These are phyloP conservation scores for Grifola frondosa DNA, from an alignment of 1,284 basidiomycete species.

Conservation along the genomic window DNA sequence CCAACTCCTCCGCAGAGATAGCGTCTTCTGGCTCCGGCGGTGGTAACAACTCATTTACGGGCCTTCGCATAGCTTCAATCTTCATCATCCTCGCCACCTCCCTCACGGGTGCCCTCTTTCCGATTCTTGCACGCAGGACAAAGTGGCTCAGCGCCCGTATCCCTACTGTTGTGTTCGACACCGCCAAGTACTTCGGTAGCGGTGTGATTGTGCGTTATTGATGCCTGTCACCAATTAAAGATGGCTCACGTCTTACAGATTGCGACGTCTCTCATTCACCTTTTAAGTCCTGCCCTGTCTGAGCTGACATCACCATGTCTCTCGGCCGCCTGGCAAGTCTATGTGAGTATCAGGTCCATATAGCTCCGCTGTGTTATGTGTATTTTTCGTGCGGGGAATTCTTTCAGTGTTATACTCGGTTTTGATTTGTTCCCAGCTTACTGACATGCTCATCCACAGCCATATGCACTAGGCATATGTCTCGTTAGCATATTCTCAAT, in stretches of 20 bases:
- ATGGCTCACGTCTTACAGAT: slow-evolving; percentile 49
- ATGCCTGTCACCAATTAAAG: slow-evolving; percentile 2
- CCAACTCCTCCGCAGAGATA: too few species aligned
- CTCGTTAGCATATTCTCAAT: slow-evolving; percentile 80
- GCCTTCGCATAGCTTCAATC: slow-evolving; percentile 78
- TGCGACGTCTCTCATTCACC: slow-evolving; percentile 89
- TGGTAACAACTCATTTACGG: slow-evolving; percentile 36
- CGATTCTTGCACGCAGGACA: slow-evolving; percentile 70
- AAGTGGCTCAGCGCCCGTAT: slow-evolving; percentile 49
- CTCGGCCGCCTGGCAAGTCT: slow-evolving; percentile 66
- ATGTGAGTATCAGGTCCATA: slow-evolving; percentile 59
- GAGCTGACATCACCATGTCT: slow-evolving; percentile 76
- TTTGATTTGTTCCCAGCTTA: background rate
- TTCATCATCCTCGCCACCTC: slow-evolving; percentile 84
- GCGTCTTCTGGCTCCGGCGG: slow-evolving; percentile 37
- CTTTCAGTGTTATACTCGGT: slow-evolving; percentile 4
- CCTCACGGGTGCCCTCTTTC: slow-evolving; percentile 76
- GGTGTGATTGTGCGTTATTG: slow-evolving; percentile 74
- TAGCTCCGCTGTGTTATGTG: slow-evolving; percentile 2
- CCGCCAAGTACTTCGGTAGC: slow-evolving; percentile 95
- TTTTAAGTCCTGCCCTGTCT: slow-evolving; percentile 75
- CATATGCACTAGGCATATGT: slow-evolving; percentile 79
- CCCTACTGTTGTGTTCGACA: slow-evolving; percentile 72
- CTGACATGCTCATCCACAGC: too few species aligned
- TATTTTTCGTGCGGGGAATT: background rate